phyloP scores from a whole-genome alignment of 2,329 filamentous ascomycete genomes.

The Zelopaecilomyces penicillatus region DNA sequence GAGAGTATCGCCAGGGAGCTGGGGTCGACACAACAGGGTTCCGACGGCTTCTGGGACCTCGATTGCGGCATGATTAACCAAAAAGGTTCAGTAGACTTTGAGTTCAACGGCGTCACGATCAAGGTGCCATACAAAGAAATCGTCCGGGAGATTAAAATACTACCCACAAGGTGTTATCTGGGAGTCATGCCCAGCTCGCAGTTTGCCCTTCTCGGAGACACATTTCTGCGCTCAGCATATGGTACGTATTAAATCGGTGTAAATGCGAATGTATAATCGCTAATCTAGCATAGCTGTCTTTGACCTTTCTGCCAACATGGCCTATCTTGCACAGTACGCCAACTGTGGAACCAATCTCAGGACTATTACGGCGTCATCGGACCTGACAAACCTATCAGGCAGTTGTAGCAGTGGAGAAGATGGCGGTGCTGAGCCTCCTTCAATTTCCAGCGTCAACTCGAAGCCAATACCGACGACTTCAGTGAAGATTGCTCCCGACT shows the following conservation, averaged over 20 bases:
- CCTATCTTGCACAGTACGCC: slow-evolving; percentile 42
- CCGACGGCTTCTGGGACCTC: slow-evolving; percentile 37
- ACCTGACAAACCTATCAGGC: slow-evolving; percentile 11
- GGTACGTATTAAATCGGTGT: slow-evolving; percentile 21
- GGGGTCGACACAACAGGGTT: slow-evolving; percentile 29
- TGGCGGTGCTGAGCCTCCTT: neutral
- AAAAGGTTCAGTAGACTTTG: slow-evolving; percentile 39
- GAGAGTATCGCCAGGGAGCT: slow-evolving; percentile 41
- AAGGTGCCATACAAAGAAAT: slow-evolving; percentile 42
- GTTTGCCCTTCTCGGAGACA: slow-evolving; percentile 45
- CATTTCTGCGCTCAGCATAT: slow-evolving; percentile 45
- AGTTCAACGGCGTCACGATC: slow-evolving; percentile 39
- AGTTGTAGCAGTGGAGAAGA: slow-evolving; percentile 7
- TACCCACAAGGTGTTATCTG: slow-evolving; percentile 35
- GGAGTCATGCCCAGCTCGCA: slow-evolving; percentile 38
- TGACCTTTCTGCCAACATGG: slow-evolving; percentile 38
- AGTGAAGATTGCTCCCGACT: too few species aligned
- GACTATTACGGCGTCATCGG: slow-evolving; percentile 9
- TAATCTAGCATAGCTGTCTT: slow-evolving; percentile 34
- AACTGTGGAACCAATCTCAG: slow-evolving; percentile 35
- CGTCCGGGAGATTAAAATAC: slow-evolving; percentile 20
- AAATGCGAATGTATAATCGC: neutral
- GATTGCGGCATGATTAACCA: slow-evolving; percentile 34
- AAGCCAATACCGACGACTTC: too few species aligned
- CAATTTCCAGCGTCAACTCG: too few species aligned